Evolutionary conservation across 83 land plant species (phyloP).

Genomic region (Picea abies): DNA sequence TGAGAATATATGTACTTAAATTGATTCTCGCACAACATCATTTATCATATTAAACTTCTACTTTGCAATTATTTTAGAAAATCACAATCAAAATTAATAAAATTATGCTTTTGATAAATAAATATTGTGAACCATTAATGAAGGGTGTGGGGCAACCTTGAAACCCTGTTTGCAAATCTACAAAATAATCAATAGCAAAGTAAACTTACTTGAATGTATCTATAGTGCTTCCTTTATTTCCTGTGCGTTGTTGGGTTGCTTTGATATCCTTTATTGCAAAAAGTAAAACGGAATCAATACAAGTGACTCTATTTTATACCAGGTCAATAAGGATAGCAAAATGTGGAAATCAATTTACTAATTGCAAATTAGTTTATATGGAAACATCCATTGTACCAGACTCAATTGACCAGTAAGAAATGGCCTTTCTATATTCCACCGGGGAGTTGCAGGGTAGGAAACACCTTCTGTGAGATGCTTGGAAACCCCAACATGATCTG

Average conservation of each 20-base stretch:
- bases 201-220: conserved; percentile 16
- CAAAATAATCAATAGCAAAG: background rate
- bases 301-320: background rate
- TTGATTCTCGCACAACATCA: background rate
- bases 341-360: background rate
- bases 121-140: too few relatives aligned
- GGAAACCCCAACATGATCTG: conserved; percentile 14
- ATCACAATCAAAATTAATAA: background rate
- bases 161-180: background rate
- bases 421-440: conserved; percentile 67
- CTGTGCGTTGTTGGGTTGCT: background rate
- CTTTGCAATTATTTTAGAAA: background rate
- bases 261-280: conserved; percentile 4
- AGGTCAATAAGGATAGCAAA: background rate
- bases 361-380: background rate
- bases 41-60: background rate
- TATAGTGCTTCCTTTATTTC: conserved; percentile 7
- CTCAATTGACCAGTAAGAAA: conserved; percentile 70
- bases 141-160: background rate
- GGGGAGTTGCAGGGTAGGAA: conserved; percentile 50
- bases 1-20: background rate
- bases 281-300: background rate
- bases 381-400: conserved; percentile 29
- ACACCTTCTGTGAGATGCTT: conserved; percentile 11
- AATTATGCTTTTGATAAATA: too few relatives aligned